Conservation (phyloP, 2,329 filamentous ascomycete genomes). For the Dothistroma pini region DNA sequence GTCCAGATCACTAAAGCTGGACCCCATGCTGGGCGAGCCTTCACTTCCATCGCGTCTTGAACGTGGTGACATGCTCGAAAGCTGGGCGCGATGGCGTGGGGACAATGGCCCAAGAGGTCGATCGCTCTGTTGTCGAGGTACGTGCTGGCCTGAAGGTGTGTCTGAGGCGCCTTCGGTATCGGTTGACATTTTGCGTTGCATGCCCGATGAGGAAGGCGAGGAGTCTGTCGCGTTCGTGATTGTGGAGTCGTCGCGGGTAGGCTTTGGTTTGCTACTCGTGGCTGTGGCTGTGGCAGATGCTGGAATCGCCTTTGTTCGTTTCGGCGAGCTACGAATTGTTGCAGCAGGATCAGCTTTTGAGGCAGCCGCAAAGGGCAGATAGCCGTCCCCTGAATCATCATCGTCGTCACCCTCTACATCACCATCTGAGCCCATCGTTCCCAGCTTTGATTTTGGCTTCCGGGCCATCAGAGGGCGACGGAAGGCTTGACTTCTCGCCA, state of each 20-base stretch:
- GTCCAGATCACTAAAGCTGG: slow-evolving; percentile 81
- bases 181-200: slow-evolving; percentile 16
- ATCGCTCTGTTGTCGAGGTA: not conserved
- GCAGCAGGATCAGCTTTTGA: slow-evolving; percentile 25
- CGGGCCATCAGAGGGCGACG: slow-evolving; percentile 26
- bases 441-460: slow-evolving; percentile 15
- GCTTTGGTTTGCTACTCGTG: slow-evolving; percentile 8
- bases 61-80: slow-evolving; percentile 54
- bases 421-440: slow-evolving; percentile 26
- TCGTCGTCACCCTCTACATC: slow-evolving; percentile 36
- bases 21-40: slow-evolving; percentile 75
- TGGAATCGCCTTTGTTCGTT: slow-evolving; percentile 7
- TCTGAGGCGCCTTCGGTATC: slow-evolving; percentile 14
- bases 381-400: slow-evolving; percentile 48
- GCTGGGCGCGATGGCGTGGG: slow-evolving; percentile 57
- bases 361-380: slow-evolving; percentile 42
- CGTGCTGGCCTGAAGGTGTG: slow-evolving; percentile 7
- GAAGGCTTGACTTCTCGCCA: slow-evolving; percentile 44
- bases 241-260: slow-evolving; percentile 10
- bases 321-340: slow-evolving; percentile 17
- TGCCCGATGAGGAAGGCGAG: slow-evolving; percentile 32
- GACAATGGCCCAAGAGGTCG: slow-evolving; percentile 33
- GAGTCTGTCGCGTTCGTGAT: slow-evolving; percentile 17
- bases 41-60: slow-evolving; percentile 63
- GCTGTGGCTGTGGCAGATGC: not conserved